Conservation (phyloP, 2,329 filamentous ascomycete genomes). For the Neurospora crassa region DNA sequence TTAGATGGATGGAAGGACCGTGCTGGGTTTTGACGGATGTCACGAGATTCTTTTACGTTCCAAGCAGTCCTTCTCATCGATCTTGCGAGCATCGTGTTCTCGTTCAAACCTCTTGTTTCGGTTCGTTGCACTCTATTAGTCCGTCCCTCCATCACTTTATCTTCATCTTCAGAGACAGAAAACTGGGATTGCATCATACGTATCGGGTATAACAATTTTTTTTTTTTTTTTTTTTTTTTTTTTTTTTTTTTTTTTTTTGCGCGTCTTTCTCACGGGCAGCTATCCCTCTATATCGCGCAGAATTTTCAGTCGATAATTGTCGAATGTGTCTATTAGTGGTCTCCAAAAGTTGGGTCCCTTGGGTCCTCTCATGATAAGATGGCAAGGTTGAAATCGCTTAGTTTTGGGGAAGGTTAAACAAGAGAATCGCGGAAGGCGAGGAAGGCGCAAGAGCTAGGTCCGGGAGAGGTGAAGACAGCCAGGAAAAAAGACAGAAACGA, state of each 20-base stretch:
- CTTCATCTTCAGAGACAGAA: not conserved
- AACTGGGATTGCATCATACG: slow-evolving; percentile 14
- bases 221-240: slow-evolving; percentile 10
- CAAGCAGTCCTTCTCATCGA: not conserved
- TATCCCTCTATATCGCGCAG: slow-evolving; percentile 1
- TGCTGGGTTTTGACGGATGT: not conserved
- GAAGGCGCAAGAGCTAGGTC: not conserved
- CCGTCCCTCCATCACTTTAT: not conserved
- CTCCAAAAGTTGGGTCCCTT: not conserved
- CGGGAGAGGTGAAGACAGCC: too few relatives aligned
- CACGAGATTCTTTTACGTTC: not conserved
- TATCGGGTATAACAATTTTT: slow-evolving; percentile 7
- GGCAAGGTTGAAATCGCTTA: not conserved
- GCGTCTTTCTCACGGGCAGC: not conserved
- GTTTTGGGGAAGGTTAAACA: not conserved
- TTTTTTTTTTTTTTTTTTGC: slow-evolving; percentile 9
- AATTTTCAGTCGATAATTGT: slow-evolving; percentile 1
- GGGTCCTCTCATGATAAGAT: not conserved
- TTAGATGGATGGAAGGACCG: not conserved
- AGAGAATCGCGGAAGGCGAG: not conserved
- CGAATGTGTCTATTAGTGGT: slow-evolving; percentile 1
- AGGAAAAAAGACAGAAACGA: too few relatives aligned
- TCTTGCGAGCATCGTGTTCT: not conserved
- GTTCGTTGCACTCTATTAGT: not conserved
- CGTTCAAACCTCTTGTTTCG: not conserved